These are phyloP conservation scores for Mycena albidolilacea DNA, from an alignment of 768 basidiomycete genomes.

Conservation along the genomic window DNA sequence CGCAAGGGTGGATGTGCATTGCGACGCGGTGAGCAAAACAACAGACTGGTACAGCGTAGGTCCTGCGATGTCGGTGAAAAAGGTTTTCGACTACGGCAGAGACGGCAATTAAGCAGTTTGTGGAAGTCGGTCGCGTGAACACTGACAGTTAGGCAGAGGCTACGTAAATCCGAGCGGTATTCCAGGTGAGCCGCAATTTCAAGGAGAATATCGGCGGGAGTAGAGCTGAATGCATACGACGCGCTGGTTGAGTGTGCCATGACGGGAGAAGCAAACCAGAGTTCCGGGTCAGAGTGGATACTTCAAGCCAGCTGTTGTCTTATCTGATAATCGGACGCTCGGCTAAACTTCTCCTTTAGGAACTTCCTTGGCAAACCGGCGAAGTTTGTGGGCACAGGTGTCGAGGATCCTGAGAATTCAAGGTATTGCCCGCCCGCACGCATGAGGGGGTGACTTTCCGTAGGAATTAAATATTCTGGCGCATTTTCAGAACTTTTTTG, in stretches of 20 bases:
- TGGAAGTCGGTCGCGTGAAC: not conserved
- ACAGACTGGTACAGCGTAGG: conserved; percentile 74
- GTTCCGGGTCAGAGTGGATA: too few species aligned
- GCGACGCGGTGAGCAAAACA: conserved; percentile 65
- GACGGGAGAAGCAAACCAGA: conserved; percentile 6
- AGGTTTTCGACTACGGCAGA: conserved; percentile 63
- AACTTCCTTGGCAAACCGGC: too few species aligned
- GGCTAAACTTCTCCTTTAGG: too few species aligned
- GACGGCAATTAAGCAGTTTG: not conserved
- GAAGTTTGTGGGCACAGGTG: too few species aligned
- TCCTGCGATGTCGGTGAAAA: conserved; percentile 64
- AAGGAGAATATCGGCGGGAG: conserved; percentile 75
- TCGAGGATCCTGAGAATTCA: too few species aligned
- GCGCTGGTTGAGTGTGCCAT: conserved; percentile 18
- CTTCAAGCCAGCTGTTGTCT: too few species aligned
- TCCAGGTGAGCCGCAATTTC: conserved; percentile 73
- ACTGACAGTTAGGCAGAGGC: conserved; percentile 73
- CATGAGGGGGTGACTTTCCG: too few species aligned
- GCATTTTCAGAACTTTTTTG: too few species aligned
- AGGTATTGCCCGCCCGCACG: too few species aligned
- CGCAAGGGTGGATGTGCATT: conserved; percentile 73
- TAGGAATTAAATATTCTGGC: too few species aligned
- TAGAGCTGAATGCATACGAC: conserved; percentile 8
- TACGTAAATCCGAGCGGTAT: conserved; percentile 68
- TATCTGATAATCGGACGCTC: too few species aligned